A percentile compares a stretch with the other conserved stretches of the same genome.
phyloP scores from a whole-genome alignment of 805 yeast species.

The Yamadazyma ubonensis region DNA sequence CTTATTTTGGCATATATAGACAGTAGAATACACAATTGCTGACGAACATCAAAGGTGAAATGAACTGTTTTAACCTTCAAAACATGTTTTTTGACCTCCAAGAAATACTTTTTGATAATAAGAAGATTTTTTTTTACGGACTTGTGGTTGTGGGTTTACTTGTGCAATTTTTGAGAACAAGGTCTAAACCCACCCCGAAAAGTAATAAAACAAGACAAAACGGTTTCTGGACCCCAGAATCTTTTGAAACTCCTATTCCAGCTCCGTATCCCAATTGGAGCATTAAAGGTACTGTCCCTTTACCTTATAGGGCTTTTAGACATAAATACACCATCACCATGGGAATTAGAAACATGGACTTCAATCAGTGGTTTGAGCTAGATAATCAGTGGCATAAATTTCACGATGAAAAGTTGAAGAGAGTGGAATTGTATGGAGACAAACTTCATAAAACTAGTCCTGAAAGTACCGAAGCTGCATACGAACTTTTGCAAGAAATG shows the following conservation, averaged over 20 bases:
- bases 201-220: slow-evolving; percentile 33
- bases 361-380: slow-evolving; percentile 63
- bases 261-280: slow-evolving; percentile 50
- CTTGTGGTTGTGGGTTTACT: no score
- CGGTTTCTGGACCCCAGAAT: slow-evolving; percentile 57
- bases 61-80: no score
- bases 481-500: slow-evolving; percentile 55
- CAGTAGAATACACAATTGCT: no score
- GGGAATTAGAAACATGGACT: slow-evolving; percentile 67
- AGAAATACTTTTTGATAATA: no score
- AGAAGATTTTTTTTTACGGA: no score
- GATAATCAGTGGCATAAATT: slow-evolving; percentile 63
- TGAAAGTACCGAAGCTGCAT: slow-evolving; percentile 52
- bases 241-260: slow-evolving; percentile 50
- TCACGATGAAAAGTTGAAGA: slow-evolving; percentile 50
- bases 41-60: no score
- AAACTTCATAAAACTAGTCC: slow-evolving; percentile 52
- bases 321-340: slow-evolving; percentile 63
- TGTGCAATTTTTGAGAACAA: no score
- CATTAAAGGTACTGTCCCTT: slow-evolving; percentile 47
- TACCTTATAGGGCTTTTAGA: slow-evolving; percentile 67
- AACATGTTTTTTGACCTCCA: no score
- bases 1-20: not conserved
- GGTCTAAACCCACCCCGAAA: no score
- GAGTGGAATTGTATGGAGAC: slow-evolving; percentile 47